A percentile compares a stretch with the other conserved stretches of the same genome.
phyloP scores from a whole-genome alignment of 805 yeast species.

The Brettanomyces anomalus region DNA sequence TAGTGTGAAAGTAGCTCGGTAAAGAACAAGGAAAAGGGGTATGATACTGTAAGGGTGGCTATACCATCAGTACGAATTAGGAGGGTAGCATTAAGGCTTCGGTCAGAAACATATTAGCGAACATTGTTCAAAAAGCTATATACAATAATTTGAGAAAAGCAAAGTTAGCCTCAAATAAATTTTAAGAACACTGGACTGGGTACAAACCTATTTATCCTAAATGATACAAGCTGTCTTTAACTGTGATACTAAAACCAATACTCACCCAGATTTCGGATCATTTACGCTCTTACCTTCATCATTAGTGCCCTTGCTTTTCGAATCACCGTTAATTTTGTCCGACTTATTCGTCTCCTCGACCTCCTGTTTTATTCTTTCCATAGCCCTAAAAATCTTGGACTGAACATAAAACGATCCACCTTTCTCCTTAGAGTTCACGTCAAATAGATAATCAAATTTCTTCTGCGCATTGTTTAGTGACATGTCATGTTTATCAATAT shows the following conservation, averaged over 20 bases:
- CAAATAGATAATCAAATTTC: slow-evolving; percentile 75
- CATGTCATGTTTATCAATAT: slow-evolving; percentile 54
- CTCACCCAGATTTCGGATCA: too few relatives aligned
- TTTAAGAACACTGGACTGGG: too few relatives aligned
- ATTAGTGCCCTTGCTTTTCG: neutral
- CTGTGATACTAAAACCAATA: neutral
- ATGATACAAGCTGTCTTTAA: neutral
- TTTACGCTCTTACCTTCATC: neutral
- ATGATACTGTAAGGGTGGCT: too few relatives aligned
- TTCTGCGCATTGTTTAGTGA: slow-evolving; percentile 50
- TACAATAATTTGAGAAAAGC: too few relatives aligned
- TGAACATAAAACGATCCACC: slow-evolving; percentile 95
- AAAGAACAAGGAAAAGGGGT: too few relatives aligned
- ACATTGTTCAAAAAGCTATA: too few relatives aligned
- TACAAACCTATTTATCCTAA: neutral
- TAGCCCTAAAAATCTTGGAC: slow-evolving; percentile 87
- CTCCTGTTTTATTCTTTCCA: slow-evolving; percentile 82
- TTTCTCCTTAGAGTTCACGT: slow-evolving; percentile 84
- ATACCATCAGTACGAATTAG: too few relatives aligned
- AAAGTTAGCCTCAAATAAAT: too few relatives aligned
- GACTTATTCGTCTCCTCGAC: slow-evolving; percentile 19
- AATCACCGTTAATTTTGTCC: neutral
- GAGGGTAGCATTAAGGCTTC: too few relatives aligned
- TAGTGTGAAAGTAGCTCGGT: too few relatives aligned
- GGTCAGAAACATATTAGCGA: too few relatives aligned